phyloP scores from a whole-genome alignment of 1,284 basidiomycete species.

The Apiotrichum akiyoshidainum region DNA sequence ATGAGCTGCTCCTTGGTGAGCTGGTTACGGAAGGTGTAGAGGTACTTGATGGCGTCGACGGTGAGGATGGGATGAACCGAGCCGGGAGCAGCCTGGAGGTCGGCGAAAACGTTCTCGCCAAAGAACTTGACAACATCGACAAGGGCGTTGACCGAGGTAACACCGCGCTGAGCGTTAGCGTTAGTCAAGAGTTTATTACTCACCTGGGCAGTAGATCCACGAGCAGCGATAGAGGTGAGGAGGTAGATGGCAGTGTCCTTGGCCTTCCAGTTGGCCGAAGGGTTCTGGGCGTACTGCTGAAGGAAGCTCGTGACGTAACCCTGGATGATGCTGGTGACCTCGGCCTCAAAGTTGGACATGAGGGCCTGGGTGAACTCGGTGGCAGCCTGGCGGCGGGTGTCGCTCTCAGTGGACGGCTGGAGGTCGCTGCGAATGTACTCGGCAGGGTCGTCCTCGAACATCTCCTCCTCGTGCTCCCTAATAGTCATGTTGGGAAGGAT shows the following conservation, averaged over 20 bases:
- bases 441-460: constrained; percentile 95
- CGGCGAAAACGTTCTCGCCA: constrained; percentile 82
- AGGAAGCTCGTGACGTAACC: constrained; percentile 77
- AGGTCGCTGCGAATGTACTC: constrained; percentile 92
- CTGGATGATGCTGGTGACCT: constrained; percentile 81
- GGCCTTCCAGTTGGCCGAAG: constrained; percentile 74
- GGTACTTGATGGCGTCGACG: constrained; percentile 91
- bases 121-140: constrained; percentile 96
- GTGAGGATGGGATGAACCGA: constrained; percentile 84
- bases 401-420: constrained; percentile 54
- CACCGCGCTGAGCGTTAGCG: constrained; percentile 64
- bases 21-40: constrained; percentile 95
- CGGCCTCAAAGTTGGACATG: constrained; percentile 71
- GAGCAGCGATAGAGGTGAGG: constrained; percentile 83
- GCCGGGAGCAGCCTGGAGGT: constrained; percentile 70
- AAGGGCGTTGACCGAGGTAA: constrained; percentile 85
- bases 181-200: constrained; percentile 24
- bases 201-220: constrained; percentile 77
- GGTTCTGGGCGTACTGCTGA: constrained; percentile 58
- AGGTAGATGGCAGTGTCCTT: constrained; percentile 97
- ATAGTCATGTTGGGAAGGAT: constrained; percentile 88
- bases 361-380: constrained; percentile 88
- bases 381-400: constrained; percentile 85
- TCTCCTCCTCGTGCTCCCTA: constrained; percentile 85
- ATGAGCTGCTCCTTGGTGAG: constrained; percentile 91